Evolutionary conservation across 257 asterid genomes (phyloP), one percentile per base, ranked within the genome.

Genomic region (Fraxinus quadrangulata): DNA sequence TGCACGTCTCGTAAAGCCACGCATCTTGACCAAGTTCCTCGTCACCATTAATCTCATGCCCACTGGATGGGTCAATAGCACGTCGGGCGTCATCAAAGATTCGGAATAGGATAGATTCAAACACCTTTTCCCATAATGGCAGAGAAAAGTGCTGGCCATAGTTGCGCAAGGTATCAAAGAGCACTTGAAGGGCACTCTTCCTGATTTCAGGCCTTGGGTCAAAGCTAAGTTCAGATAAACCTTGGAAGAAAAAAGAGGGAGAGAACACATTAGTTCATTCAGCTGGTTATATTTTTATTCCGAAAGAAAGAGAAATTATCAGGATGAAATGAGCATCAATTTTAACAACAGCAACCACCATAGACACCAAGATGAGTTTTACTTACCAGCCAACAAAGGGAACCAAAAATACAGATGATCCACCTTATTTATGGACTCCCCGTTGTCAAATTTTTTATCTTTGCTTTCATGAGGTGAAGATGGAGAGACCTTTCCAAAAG

Each of bases 1-100:
- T 96, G 86, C 99, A 96, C 11, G 99, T 96, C 87, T 96, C 99
- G 70, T 96, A 96, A 65, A 96, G 91, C 99, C 99, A 96, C 11
- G 98, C 86, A 89, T 93, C 99, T 82, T 96, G 92, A 82, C 92
- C 98, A 42, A 89, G 90, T 79, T 90, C 99, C 75, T 87, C 94
- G 73, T 85, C 97, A 73, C 86, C 88, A 80, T 88, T 88, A 80
- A 85, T 81, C 61, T 84, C 84, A 61, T 78, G 88, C 17, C 84
- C 84, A 81, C 92, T 85, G 78, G 92, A 86, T 85, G 99, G 97
- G 80, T 96, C 98, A 42, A 89, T 92, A 8, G 97, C 96, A 79
- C 91, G 95, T 36, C 95, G 89, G 56, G 96, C 99, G 72, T 92
- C 94, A 79, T 96, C 98, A 81, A 96, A 96, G 81, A 96, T 92